Conservation (phyloP, 2,329 filamentous ascomycete genomes). For the Fusarium euwallaceae region DNA sequence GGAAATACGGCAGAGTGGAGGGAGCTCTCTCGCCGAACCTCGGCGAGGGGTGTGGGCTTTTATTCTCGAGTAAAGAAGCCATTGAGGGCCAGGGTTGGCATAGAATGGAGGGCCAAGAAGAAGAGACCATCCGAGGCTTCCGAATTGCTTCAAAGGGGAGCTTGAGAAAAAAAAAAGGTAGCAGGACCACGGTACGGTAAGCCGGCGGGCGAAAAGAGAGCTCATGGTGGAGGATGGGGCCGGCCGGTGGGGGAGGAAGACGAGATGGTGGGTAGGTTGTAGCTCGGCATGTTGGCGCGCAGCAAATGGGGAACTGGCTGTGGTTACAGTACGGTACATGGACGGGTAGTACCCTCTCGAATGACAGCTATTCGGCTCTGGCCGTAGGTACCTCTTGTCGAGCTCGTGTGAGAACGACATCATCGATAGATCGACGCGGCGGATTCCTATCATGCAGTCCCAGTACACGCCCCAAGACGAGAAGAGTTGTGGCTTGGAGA, state of each 20-base stretch:
- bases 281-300: constrained; percentile 1
- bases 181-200: constrained; percentile 24
- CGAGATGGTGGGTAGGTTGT: constrained; percentile 2
- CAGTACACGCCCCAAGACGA: background rate
- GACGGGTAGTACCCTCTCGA: constrained; percentile 1
- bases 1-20: constrained; percentile 20
- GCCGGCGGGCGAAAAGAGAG: constrained; percentile 9
- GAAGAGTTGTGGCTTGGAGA: background rate
- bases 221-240: constrained; percentile 27
- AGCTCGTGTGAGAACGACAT: constrained; percentile 7
- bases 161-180: background rate
- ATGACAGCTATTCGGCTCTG: constrained; percentile 5
- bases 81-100: constrained; percentile 18
- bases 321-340: constrained; percentile 3
- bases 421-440: constrained; percentile 33
- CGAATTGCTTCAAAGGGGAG: constrained; percentile 45
- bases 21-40: constrained; percentile 7
- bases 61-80: constrained; percentile 15
- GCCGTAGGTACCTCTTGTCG: constrained; percentile 6
- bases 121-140: constrained; percentile 41
- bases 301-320: background rate
- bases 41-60: constrained; percentile 7
- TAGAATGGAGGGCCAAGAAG: constrained; percentile 20
- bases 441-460: background rate
- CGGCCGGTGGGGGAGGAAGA: constrained; percentile 29